Evolutionary conservation across 2,329 filamentous ascomycete species (phyloP).

Genomic region (Fusarium multiceps): DNA sequence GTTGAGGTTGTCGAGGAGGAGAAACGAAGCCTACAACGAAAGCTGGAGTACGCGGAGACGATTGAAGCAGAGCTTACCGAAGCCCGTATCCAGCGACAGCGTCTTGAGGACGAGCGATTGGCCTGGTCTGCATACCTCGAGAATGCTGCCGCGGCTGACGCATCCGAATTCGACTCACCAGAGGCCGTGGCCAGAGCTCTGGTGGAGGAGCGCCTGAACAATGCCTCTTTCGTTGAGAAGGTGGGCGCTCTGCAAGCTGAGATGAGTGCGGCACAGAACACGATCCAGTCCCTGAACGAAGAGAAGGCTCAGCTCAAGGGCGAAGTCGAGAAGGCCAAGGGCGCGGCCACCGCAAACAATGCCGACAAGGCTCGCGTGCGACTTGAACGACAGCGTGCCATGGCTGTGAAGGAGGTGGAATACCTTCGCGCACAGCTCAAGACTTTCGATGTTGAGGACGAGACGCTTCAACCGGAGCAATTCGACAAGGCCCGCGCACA

Average conservation of each 20-base stretch:
- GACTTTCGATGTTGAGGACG: conserved; percentile 87
- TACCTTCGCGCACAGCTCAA: conserved; percentile 93
- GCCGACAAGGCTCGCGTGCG: conserved; percentile 77
- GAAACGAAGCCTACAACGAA: conserved; percentile 84
- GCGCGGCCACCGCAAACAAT: conserved; percentile 57
- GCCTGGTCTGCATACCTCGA: conserved; percentile 90
- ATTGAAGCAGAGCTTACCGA: conserved; percentile 83
- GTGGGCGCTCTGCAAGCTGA: conserved; percentile 84
- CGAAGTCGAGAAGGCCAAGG: conserved; percentile 78
- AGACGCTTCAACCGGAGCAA: conserved; percentile 82
- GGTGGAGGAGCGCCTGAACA: conserved; percentile 83
- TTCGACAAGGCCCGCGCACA: conserved; percentile 80
- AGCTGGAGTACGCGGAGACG: conserved; percentile 77
- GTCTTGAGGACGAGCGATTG: conserved; percentile 86
- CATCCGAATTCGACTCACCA: conserved; percentile 85
- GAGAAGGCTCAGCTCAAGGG: conserved; percentile 73
- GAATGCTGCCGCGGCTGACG: conserved; percentile 69
- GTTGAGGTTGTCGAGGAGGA: conserved; percentile 96
- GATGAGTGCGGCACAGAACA: conserved; percentile 78
- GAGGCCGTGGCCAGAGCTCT: conserved; percentile 88
- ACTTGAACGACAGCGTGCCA: conserved; percentile 83
- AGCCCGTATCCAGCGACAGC: conserved; percentile 82
- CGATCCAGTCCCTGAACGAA: conserved; percentile 76
- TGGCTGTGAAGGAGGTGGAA: conserved; percentile 92
- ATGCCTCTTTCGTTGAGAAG: conserved; percentile 81